Evolutionary conservation across 1,284 basidiomycete genomes (phyloP).

Genomic region (Ustilago loliicola): DNA sequence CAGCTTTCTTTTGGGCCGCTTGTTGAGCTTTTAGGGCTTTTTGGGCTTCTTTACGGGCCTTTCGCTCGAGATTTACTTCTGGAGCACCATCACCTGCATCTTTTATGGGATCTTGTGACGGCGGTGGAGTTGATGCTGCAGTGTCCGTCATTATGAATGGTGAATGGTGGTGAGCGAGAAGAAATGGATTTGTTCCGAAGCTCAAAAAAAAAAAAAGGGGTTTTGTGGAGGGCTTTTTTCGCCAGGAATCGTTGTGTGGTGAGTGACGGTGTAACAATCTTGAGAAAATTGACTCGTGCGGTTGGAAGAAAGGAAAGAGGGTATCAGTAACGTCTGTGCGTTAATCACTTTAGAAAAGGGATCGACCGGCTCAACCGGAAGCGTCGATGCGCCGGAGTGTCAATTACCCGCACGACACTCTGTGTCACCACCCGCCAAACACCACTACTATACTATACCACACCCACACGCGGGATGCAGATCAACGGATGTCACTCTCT

Average conservation of each 20-base stretch:
- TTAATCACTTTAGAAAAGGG: no score
- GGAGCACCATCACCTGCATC: not conserved
- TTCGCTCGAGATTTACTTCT: slow-evolving; percentile 35
- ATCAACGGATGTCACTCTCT: no score
- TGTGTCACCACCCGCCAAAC: no score
- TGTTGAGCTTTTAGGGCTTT: slow-evolving; percentile 1
- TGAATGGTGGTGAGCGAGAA: not conserved
- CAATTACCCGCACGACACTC: not conserved
- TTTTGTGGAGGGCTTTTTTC: no score
- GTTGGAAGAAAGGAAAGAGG: slow-evolving; percentile 19
- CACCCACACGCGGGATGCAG: no score
- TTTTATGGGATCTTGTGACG: not conserved
- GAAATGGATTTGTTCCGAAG: not conserved
- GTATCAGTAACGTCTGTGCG: slow-evolving; percentile 16
- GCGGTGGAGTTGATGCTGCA: not conserved
- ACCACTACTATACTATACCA: no score
- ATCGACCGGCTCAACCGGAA: slow-evolving; percentile 34
- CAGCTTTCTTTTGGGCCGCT: slow-evolving; percentile 1
- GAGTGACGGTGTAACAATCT: no score
- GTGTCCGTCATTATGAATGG: not conserved
- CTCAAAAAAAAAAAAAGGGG: no score
- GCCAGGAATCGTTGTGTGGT: no score
- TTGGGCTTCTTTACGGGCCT: slow-evolving; percentile 53
- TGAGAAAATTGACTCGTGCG: slow-evolving; percentile 24
- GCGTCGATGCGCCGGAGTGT: not conserved